These are phyloP conservation scores for Chlamydomonas schloesseri DNA, from an alignment of 139 green algal species.

Conservation along the genomic window DNA sequence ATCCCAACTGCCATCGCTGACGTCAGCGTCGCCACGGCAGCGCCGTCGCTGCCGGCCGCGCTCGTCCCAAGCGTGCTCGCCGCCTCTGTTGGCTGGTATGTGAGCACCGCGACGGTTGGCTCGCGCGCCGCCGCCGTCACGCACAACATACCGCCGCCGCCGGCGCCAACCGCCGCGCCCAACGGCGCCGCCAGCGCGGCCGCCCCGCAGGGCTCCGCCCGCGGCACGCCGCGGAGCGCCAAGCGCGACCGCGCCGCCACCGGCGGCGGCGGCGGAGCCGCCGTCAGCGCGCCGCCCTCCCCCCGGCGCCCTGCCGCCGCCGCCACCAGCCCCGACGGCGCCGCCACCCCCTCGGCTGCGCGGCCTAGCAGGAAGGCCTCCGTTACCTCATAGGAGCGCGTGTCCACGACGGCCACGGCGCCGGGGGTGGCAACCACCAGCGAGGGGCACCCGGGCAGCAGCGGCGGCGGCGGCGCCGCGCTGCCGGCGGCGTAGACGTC, in stretches of 20 bases:
- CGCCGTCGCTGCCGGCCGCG: neutral
- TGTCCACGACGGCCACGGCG: constrained; percentile 37
- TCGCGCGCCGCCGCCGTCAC: constrained; percentile 10
- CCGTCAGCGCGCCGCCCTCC: neutral
- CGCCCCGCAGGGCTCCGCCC: neutral
- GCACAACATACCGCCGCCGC: neutral
- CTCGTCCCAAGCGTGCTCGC: neutral
- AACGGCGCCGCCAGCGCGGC: neutral
- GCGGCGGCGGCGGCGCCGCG: neutral
- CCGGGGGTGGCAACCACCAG: constrained; percentile 24
- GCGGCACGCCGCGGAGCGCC: constrained; percentile 17
- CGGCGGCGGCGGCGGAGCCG: constrained; percentile 20
- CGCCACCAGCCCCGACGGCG: neutral
- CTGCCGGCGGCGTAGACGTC: neutral
- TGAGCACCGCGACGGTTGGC: neutral
- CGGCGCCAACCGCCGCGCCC: neutral
- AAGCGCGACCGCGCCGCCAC: constrained; percentile 9
- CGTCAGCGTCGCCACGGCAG: neutral
- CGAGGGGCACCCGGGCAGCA: constrained; percentile 4
- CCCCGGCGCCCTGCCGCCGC: neutral
- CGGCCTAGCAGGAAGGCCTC: constrained; percentile 31
- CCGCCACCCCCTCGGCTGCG: too few species aligned
- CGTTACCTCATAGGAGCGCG: constrained; percentile 36
- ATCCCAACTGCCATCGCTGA: too few species aligned
- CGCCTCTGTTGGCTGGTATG: neutral